phyloP scores from a whole-genome alignment of 768 basidiomycete species.

The Phlebiopsis gigantea region DNA sequence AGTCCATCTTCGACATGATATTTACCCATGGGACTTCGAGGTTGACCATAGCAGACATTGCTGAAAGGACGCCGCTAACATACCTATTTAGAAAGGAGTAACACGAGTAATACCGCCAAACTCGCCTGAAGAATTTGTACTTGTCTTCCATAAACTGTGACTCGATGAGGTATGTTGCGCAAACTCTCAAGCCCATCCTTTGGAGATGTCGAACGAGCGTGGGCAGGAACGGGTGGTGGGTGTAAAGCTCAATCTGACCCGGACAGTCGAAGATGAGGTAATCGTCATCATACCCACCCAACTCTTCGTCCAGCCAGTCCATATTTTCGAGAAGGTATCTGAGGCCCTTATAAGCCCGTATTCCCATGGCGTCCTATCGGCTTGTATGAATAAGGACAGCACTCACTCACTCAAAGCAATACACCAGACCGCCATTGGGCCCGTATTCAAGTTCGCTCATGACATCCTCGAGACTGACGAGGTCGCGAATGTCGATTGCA shows the following conservation, averaged over 20 bases:
- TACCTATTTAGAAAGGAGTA: background rate
- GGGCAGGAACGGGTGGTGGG: slow-evolving; percentile 95
- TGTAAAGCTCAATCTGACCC: slow-evolving; percentile 98
- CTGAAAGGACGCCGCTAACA: slow-evolving; percentile 83
- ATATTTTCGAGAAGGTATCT: slow-evolving; percentile 97
- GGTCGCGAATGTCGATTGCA: slow-evolving; percentile 87
- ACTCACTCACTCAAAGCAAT: slow-evolving; percentile 98
- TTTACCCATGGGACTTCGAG: slow-evolving; percentile 97
- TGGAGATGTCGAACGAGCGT: slow-evolving; percentile 73
- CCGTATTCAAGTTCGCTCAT: slow-evolving; percentile 95
- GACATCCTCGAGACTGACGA: slow-evolving; percentile 90
- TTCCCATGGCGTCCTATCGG: background rate
- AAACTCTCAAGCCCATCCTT: slow-evolving; percentile 78
- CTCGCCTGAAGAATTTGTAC: slow-evolving; percentile 92
- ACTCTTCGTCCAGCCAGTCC: slow-evolving; percentile 96
- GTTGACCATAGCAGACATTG: slow-evolving; percentile 99
- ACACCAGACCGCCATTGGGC: slow-evolving; percentile 94
- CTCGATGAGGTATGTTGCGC: slow-evolving; percentile 89
- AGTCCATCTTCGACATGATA: slow-evolving; percentile 99
- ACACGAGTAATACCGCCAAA: slow-evolving; percentile 1
- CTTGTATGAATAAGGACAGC: slow-evolving; percentile 12
- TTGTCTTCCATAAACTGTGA: slow-evolving; percentile 99
- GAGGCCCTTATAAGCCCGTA: background rate
- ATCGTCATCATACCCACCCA: slow-evolving; percentile 93
- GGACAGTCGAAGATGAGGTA: slow-evolving; percentile 93